Conservation (phyloP, 2,329 filamentous ascomycete genomes). For the Cytospora schulzeri region DNA sequence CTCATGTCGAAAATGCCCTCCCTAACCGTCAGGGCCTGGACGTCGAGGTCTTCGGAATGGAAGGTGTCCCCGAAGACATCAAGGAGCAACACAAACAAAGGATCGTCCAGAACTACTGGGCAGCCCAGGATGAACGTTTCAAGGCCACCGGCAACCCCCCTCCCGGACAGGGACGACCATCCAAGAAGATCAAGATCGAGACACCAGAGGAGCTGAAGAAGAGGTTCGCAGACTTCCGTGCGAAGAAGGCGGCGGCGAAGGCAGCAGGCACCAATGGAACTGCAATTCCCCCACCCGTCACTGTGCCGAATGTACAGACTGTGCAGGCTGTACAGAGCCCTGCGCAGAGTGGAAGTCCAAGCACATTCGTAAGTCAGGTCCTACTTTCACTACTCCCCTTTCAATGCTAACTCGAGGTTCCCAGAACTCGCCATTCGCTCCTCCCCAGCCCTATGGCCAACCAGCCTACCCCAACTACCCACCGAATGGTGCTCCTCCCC, state of each 20-base stretch:
- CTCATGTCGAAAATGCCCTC: constrained; percentile 87
- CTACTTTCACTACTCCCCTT: constrained; percentile 7
- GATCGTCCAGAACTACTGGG: constrained; percentile 83
- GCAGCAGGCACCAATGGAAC: constrained; percentile 59
- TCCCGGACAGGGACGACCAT: constrained; percentile 65
- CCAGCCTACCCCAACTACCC: constrained; percentile 36
- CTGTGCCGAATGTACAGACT: constrained; percentile 44
- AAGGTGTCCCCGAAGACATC: constrained; percentile 88
- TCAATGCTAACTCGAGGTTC: constrained; percentile 30
- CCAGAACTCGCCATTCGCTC: constrained; percentile 47
- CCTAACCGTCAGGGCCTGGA: constrained; percentile 83
- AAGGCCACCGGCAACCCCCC: constrained; percentile 82
- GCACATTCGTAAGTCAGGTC: constrained; percentile 59
- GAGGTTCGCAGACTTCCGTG: constrained; percentile 76
- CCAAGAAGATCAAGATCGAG: constrained; percentile 74
- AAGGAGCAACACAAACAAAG: constrained; percentile 81
- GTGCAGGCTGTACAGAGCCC: constrained; percentile 47
- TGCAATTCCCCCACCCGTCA: constrained; percentile 53
- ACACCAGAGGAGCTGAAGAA: constrained; percentile 76
- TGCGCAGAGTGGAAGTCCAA: constrained; percentile 53
- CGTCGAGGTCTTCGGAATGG: constrained; percentile 97
- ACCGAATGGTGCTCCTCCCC: constrained; percentile 40
- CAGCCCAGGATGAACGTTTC: constrained; percentile 80
- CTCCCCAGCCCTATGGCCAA: constrained; percentile 39
- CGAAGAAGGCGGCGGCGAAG: constrained; percentile 63